Percentiles rank a stretch among this genome's conserved stretches.
These are phyloP conservation scores for Leptodontidium sp. DNA, from an alignment of 2,329 filamentous ascomycete species.

Conservation along the genomic window DNA sequence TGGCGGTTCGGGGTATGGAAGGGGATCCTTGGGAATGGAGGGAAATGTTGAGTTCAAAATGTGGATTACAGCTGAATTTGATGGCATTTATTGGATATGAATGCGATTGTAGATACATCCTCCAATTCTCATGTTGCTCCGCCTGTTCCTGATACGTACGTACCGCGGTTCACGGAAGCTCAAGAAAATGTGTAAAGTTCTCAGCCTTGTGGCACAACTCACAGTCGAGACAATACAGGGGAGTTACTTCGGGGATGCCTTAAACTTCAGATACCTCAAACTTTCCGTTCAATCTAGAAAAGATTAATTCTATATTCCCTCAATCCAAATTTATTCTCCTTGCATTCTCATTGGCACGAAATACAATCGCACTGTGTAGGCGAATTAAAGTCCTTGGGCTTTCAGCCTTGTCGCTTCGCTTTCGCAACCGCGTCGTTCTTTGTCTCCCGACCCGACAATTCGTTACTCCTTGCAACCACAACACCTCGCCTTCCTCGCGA, in stretches of 20 bases:
- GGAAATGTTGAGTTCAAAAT: background rate
- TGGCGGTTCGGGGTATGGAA: background rate
- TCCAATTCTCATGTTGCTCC: no score
- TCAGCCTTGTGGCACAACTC: background rate
- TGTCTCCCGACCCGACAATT: background rate
- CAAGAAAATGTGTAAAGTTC: background rate
- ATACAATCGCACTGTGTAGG: background rate
- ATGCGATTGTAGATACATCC: background rate
- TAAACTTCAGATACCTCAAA: background rate
- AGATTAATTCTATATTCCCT: background rate
- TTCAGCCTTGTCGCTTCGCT: conserved; percentile 11
- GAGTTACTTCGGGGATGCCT: no score
- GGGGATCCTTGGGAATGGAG: background rate
- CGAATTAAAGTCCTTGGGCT: background rate
- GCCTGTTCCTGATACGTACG: no score
- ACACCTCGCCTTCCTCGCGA: background rate
- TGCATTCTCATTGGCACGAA: no score
- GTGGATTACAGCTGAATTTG: background rate
- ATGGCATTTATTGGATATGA: background rate
- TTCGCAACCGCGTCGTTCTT: background rate
- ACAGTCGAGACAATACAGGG: no score
- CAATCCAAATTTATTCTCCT: background rate
- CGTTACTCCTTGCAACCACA: background rate
- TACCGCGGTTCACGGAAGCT: no score
- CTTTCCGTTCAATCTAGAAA: no score